Percentiles rank a stretch among this genome's conserved stretches.
phyloP scores from a whole-genome alignment of 1,284 basidiomycete genomes.

The Neonothopanus nambi region DNA sequence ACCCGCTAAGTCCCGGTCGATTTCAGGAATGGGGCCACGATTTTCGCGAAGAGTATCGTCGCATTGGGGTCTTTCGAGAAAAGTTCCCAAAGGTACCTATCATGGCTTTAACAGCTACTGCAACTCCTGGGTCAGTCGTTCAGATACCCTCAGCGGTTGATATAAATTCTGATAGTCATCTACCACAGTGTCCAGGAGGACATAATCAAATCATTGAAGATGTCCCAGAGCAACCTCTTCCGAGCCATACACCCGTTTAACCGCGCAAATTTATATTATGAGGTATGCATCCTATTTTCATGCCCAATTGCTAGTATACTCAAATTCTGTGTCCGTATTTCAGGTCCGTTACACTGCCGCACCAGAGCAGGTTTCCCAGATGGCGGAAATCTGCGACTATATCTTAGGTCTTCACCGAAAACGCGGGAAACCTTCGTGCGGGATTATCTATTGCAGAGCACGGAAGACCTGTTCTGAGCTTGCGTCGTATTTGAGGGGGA shows the following conservation, averaged over 20 bases:
- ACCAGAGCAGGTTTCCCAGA: constrained; percentile 48
- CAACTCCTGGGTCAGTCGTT: constrained; percentile 61
- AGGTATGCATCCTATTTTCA: constrained; percentile 40
- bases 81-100: constrained; percentile 74
- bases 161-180: constrained; percentile 22
- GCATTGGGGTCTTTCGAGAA: constrained; percentile 69
- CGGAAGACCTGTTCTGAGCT: constrained; percentile 70
- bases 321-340: constrained; percentile 17
- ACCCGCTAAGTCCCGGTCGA: neutral
- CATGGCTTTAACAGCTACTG: constrained; percentile 83
- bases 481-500: constrained; percentile 57
- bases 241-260: constrained; percentile 80
- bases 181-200: constrained; percentile 64
- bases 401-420: constrained; percentile 61
- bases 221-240: constrained; percentile 57
- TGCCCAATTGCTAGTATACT: neutral
- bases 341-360: constrained; percentile 65
- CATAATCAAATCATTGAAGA: constrained; percentile 65
- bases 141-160: constrained; percentile 53
- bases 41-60: constrained; percentile 74
- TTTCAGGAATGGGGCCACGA: constrained; percentile 82
- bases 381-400: constrained; percentile 68
- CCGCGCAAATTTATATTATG: constrained; percentile 79
- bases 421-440: constrained; percentile 63
- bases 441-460: constrained; percentile 80